Evolutionary conservation across 352 stramenopile genomes (phyloP).

Genomic region (Thalassiosira sp.): DNA sequence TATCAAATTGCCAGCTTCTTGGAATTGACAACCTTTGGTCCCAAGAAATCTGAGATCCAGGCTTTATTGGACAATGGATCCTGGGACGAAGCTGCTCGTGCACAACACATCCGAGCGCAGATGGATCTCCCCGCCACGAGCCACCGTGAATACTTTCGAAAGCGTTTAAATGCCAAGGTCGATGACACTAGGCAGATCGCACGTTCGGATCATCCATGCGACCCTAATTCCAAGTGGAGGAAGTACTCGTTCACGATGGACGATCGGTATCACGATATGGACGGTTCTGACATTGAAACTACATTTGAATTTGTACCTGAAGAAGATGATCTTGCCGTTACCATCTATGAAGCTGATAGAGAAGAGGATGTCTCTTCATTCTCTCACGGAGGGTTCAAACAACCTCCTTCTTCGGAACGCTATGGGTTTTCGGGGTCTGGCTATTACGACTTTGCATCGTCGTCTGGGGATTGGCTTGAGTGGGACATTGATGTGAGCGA

Average conservation of each 20-base stretch:
- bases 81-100: slow-evolving; percentile 15
- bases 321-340: slow-evolving; percentile 28
- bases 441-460: slow-evolving; percentile 41
- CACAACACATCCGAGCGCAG: slow-evolving; percentile 41
- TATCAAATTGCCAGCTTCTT: slow-evolving; percentile 59
- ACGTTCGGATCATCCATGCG: slow-evolving; percentile 56
- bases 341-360: slow-evolving; percentile 51
- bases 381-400: too few relatives aligned
- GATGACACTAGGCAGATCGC: slow-evolving; percentile 23
- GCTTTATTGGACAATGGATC: slow-evolving; percentile 15
- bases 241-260: slow-evolving; percentile 46
- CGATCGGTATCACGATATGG: slow-evolving; percentile 11
- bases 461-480: slow-evolving; percentile 37
- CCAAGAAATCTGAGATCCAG: slow-evolving; percentile 54
- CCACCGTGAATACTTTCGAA: slow-evolving; percentile 55
- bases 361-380: neutral
- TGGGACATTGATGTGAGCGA: slow-evolving; percentile 30
- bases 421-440: slow-evolving; percentile 45
- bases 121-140: slow-evolving; percentile 41
- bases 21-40: slow-evolving; percentile 69
- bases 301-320: slow-evolving; percentile 44
- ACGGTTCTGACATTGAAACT: neutral
- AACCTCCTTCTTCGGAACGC: too few relatives aligned
- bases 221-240: slow-evolving; percentile 47
- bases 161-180: slow-evolving; percentile 40